Conservation (phyloP, 257 asterid species). For the Handroanthus guayacan region DNA sequence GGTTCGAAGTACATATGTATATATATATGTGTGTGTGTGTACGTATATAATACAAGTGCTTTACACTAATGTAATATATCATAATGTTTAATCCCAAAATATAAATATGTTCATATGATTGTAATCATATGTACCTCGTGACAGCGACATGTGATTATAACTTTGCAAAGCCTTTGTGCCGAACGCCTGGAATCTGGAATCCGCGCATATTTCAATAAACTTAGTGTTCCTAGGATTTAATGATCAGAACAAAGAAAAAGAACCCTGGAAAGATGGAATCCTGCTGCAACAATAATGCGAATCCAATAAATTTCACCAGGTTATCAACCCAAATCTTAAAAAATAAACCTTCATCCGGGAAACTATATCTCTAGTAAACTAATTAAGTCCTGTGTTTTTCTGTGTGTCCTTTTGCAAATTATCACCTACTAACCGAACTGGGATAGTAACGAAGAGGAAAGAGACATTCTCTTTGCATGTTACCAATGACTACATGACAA, state of each 20-base stretch:
- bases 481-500: conserved; percentile 31
- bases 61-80: too few species aligned
- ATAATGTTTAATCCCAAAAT: too few species aligned
- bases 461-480: conserved; percentile 9
- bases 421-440: neutral
- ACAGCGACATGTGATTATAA: too few species aligned
- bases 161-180: neutral
- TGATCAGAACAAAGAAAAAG: neutral
- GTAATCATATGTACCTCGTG: too few species aligned
- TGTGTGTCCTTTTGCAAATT: conserved; percentile 38
- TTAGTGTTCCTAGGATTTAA: neutral
- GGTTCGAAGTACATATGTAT: too few species aligned
- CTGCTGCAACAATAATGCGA: too few species aligned
- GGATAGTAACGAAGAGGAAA: conserved; percentile 22
- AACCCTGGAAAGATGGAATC: too few species aligned
- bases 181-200: neutral
- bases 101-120: too few species aligned
- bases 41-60: too few species aligned
- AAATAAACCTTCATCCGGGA: neutral
- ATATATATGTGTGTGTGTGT: too few species aligned
- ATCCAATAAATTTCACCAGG: neutral
- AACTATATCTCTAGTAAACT: conserved; percentile 25
- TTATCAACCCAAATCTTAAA: neutral
- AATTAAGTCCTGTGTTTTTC: conserved; percentile 28
- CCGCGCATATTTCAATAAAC: conserved; percentile 10